Evolutionary conservation across 441 rosid species (phyloP).

Genomic region (Syzygium malaccense): DNA sequence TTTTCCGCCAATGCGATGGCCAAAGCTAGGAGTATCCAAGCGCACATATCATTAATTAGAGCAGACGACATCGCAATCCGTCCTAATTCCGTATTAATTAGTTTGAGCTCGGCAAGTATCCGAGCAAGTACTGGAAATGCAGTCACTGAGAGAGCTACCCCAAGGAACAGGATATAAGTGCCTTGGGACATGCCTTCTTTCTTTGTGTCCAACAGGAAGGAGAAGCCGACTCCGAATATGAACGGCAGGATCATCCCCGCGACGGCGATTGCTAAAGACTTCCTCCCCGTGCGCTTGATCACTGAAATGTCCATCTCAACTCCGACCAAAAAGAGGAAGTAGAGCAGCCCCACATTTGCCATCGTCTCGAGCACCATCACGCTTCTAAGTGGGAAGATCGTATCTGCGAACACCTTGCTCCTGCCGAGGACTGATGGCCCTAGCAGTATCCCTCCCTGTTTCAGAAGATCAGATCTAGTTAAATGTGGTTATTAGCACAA

Average conservation of each 20-base stretch:
- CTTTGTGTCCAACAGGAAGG: conserved; percentile 29
- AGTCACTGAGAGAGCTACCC: conserved; percentile 88
- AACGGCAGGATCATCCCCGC: conserved; percentile 88
- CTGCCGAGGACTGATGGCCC: conserved; percentile 86
- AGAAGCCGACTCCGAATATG: conserved; percentile 44
- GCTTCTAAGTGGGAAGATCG: conserved; percentile 72
- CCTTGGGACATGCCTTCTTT: conserved; percentile 19
- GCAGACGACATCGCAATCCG: conserved; percentile 88
- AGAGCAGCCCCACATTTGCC: conserved; percentile 92
- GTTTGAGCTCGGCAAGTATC: conserved; percentile 88
- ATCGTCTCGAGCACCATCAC: conserved; percentile 98
- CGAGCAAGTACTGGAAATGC: conserved; percentile 94
- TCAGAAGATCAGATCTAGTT: neutral
- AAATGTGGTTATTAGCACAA: neutral
- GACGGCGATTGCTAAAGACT: conserved; percentile 52
- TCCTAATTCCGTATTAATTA: conserved; percentile 79
- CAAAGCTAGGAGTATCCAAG: conserved; percentile 77
- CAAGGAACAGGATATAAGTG: conserved; percentile 69
- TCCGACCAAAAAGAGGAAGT: conserved; percentile 87
- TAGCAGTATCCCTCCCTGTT: conserved; percentile 73
- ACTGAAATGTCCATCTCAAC: conserved; percentile 90
- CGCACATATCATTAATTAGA: conserved; percentile 81
- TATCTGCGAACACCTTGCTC: conserved; percentile 19
- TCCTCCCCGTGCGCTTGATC: conserved; percentile 52
- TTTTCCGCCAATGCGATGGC: conserved; percentile 86